phyloP scores from a whole-genome alignment of 352 stramenopile species.

The Phytophthora sansomeana region DNA sequence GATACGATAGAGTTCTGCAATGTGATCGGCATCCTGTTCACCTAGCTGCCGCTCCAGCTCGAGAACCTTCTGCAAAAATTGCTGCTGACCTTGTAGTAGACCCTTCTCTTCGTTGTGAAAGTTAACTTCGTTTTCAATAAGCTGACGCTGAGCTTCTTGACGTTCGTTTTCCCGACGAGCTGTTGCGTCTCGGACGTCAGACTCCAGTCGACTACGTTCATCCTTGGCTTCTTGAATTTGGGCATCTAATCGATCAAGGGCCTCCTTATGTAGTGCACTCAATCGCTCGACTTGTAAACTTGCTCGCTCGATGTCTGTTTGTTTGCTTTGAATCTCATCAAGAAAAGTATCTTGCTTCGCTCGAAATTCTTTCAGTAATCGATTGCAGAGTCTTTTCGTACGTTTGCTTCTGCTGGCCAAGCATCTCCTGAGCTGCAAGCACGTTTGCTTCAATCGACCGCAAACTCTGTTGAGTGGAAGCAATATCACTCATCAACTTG shows the following conservation, averaged over 20 bases:
- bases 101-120: constrained; percentile 78
- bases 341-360: constrained; percentile 53
- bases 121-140: constrained; percentile 69
- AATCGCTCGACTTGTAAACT: constrained; percentile 65
- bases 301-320: constrained; percentile 63
- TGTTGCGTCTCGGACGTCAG: constrained; percentile 43
- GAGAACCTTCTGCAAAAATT: constrained; percentile 68
- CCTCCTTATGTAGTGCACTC: constrained; percentile 66
- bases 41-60: constrained; percentile 70
- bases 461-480: constrained; percentile 53
- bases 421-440: constrained; percentile 59
- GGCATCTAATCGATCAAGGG: constrained; percentile 49
- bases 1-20: constrained; percentile 68
- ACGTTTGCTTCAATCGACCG: constrained; percentile 66
- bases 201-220: constrained; percentile 61
- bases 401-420: constrained; percentile 69
- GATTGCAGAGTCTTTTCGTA: constrained; percentile 67
- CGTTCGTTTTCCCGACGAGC: constrained; percentile 57
- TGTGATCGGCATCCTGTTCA: constrained; percentile 70
- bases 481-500: constrained; percentile 47
- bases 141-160: constrained; percentile 54
- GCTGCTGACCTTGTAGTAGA: constrained; percentile 68
- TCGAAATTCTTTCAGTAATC: constrained; percentile 59
- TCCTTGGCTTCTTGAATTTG: constrained; percentile 70
- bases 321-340: constrained; percentile 69